Evolutionary conservation across 140 eudicot species (phyloP), one percentile per base, ranked within the genome.

Genomic region (Stevia rebaudiana): DNA sequence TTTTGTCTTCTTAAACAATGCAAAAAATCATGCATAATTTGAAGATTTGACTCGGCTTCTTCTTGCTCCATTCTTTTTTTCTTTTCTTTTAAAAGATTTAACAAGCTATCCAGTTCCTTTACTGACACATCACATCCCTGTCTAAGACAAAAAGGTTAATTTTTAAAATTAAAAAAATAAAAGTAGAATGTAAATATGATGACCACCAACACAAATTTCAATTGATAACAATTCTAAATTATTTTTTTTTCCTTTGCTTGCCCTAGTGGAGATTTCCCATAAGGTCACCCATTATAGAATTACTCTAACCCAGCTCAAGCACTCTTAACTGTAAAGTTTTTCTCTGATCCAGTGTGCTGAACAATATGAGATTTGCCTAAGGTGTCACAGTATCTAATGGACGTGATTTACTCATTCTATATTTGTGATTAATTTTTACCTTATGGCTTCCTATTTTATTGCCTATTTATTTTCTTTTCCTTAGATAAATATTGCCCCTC

Each of bases 71-170:
- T 85, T 75, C 74, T 83, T 47, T 74, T 84, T 74, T 88, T 92
- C 81, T 88, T 92, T 73, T 83, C 99, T n/a, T 80, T 49, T 54
- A 92, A 83, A 48, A 92, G 85, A 70, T 75, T 61, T 67, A 85
- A 37, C 48, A 92, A 80, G 71, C 67, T 63, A 39, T 88, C 94
- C 54, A 92, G 79, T 61, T 92, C 99, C 94, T 92, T 92, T 22
- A 88, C 74, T 13, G 99, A 92, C 44, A 82, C 88, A 15, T 85
- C 92, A 61, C 94, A 92, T 63, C 94, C 99, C 98, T 92, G 95
- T 83, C 86, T 85, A 85, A 74, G 81, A 73, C 72, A 51, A 55
- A 80, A 74, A 64, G 82, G n/a, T n/a, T 65, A 74, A 64, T 50
- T 52, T 74, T 67, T 64, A 35, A 28, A 61, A 65, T 50, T 35